Percentiles rank a stretch among this genome's conserved stretches.
Conservation (phyloP, 2,329 filamentous ascomycete species). For the Fusarium setosum region DNA sequence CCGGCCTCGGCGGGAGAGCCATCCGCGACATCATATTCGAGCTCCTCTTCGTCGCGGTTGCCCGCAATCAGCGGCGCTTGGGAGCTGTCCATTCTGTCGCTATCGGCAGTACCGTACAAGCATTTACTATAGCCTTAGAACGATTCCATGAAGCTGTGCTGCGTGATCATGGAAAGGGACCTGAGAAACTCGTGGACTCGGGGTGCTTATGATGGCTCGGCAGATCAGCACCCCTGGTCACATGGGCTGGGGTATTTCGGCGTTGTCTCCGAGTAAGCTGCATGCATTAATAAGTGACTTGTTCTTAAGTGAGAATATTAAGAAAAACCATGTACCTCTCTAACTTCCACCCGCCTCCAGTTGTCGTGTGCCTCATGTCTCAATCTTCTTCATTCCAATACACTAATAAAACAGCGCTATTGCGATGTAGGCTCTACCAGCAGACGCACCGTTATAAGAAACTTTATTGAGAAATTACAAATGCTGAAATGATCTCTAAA, state of each 20-base stretch:
- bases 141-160: constrained; percentile 26
- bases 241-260: constrained; percentile 28
- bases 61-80: constrained; percentile 54
- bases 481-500: too few relatives aligned
- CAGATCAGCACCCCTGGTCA: constrained; percentile 41
- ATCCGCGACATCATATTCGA: constrained; percentile 45
- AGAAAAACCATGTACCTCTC: constrained; percentile 13
- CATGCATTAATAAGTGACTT: constrained; percentile 11
- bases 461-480: too few relatives aligned
- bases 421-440: too few relatives aligned
- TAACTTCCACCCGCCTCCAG: constrained; percentile 14
- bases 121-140: constrained; percentile 4
- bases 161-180: constrained; percentile 23
- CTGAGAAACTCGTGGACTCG: constrained; percentile 5
- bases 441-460: too few relatives aligned
- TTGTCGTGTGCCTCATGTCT: neutral
- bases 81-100: constrained; percentile 48
- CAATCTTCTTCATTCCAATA: neutral
- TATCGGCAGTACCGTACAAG: neutral
- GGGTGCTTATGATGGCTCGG: constrained; percentile 26
- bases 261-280: neutral
- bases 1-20: constrained; percentile 37
- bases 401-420: neutral
- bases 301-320: rapidly evolving
- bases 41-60: constrained; percentile 46